These are phyloP conservation scores for Prunus yedoensis DNA, from an alignment of 331 rosid genomes.

Conservation along the genomic window DNA sequence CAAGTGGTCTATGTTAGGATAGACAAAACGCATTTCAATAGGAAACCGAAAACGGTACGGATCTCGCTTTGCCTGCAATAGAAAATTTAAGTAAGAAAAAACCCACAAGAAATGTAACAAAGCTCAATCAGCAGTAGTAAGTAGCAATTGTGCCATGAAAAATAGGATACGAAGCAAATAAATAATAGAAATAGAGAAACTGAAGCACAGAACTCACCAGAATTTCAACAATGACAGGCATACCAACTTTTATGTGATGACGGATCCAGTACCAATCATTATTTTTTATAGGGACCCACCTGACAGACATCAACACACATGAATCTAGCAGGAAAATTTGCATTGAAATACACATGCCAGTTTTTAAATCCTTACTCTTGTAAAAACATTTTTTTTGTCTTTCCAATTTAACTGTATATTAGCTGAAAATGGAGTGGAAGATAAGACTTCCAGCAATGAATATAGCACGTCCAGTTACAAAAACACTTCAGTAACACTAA, in stretches of 20 bases:
- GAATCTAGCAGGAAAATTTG: conserved; percentile 29
- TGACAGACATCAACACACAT: conserved; percentile 40
- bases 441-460: background rate
- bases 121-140: conserved; percentile 22
- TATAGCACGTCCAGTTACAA: conserved; percentile 6
- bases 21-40: conserved; percentile 84
- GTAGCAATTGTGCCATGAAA: conserved; percentile 11
- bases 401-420: background rate
- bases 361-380: background rate
- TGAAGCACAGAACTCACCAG: conserved; percentile 57
- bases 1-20: conserved; percentile 92
- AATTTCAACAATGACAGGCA: conserved; percentile 79
- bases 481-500: conserved; percentile 11
- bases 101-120: background rate
- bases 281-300: conserved; percentile 93
- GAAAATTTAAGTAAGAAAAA: conserved; percentile 7
- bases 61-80: conserved; percentile 88
- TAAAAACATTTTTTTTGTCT: background rate
- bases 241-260: conserved; percentile 93
- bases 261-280: conserved; percentile 99
- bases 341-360: background rate
- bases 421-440: conserved; percentile 16
- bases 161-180: background rate
- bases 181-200: conserved; percentile 11
- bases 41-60: conserved; percentile 96